Percentiles rank a stretch among this genome's conserved stretches.
phyloP scores from a whole-genome alignment of 441 rosid genomes.

The Theobroma grandiflorum region DNA sequence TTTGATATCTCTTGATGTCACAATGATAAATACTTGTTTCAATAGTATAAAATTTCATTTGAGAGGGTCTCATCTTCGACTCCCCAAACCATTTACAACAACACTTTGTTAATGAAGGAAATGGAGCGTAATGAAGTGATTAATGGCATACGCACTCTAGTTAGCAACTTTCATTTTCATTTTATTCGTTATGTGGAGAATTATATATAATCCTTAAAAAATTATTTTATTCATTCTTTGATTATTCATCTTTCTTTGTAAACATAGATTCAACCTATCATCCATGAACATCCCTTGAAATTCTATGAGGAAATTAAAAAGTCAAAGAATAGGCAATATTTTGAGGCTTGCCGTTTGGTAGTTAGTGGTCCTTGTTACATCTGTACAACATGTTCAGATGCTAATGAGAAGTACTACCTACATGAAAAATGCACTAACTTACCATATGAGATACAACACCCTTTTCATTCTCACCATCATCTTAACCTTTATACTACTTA shows the following conservation, averaged over 20 bases:
- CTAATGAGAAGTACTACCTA: not conserved
- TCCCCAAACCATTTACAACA: not conserved
- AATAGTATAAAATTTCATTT: no score
- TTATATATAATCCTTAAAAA: not conserved
- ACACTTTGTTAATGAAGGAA: not conserved
- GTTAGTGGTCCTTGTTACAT: not conserved
- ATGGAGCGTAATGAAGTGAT: no score
- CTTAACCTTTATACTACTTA: not conserved
- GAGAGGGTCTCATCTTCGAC: not conserved
- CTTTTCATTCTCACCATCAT: not conserved
- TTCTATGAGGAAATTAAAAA: not conserved
- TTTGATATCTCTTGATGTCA: not conserved
- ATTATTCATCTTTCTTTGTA: not conserved
- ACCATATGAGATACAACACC: not conserved
- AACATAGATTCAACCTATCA: not conserved
- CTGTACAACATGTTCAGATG: not conserved
- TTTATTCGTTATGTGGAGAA: no score
- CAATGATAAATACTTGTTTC: not conserved
- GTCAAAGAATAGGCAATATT: not conserved
- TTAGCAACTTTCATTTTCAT: not conserved
- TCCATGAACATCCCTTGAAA: not conserved
- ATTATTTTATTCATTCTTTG: not conserved
- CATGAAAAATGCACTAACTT: not conserved
- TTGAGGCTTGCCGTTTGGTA: not conserved
- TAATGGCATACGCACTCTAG: not conserved